Base-by-base conservation (phyloP, 169 alveolate species). In the Plasmodium falciparum region DNA sequence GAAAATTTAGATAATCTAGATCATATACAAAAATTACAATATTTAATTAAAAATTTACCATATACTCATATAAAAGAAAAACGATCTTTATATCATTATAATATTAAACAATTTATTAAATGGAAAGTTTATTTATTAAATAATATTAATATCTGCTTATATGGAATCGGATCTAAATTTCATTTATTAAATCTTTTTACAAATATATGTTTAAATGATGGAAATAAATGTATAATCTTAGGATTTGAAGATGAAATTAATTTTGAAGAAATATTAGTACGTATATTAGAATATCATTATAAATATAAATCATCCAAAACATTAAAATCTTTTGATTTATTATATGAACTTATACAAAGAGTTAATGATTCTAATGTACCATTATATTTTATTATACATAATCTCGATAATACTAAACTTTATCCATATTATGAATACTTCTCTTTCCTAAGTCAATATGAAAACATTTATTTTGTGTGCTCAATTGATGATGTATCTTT, bases 81-180 rank as follows among this genome's bases (percentile, higher is more conserved):
- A 65, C 22, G 89, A 71, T 76, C 89, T 12, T 59, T 76, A 52
- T 76, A 76, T 24, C 89, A 76, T 58, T 76, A 76, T 71, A 76
- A 76, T 47, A 66, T 76, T 17, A 76, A 76, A 59, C 89, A 76
- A 33, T 76, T 76, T 24, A 76, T 76, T 5, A 76, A 76, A 26
- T 76, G 89, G 89, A 76, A 76, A 65, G 89, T 76, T 1, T 76
- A 76, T 76, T 58, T 76, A 63, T 65, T 76, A 71, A 76, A 76
- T 76, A 76, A 76, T 65, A 76, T 76, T 47, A 76, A 76, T 49
- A 76, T 76, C 29, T 76, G 89, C 49, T 69, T 76, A 50, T 76
- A 76, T 58, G 89, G 89, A 15, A 39, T 76, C 50, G 89, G 89
- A 6, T 76, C 89, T 3, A 76, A 76, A 76, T 76, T 52, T 76